phyloP scores from a whole-genome alignment of 2,329 filamentous ascomycete species.

The Magnaporthales sp. region DNA sequence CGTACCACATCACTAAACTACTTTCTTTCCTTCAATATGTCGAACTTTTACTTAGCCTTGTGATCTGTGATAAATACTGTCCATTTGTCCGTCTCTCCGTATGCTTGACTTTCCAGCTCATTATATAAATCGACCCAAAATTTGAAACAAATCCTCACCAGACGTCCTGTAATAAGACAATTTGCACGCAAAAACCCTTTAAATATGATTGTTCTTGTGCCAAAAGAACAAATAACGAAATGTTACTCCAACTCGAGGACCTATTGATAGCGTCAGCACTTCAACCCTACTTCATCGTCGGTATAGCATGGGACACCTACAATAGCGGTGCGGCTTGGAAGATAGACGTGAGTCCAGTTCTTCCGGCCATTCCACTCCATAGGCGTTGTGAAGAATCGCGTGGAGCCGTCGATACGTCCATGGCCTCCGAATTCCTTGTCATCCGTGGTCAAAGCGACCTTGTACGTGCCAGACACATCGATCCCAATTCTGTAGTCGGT shows the following conservation, averaged over 20 bases:
- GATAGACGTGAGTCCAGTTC: slow-evolving; percentile 90
- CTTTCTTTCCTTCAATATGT: background rate
- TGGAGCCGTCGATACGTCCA: slow-evolving; percentile 66
- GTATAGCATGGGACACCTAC: slow-evolving; percentile 41
- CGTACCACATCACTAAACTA: background rate
- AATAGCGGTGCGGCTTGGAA: slow-evolving; percentile 74
- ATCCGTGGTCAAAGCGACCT: slow-evolving; percentile 78
- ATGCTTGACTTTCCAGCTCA: background rate
- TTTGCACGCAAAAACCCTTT: background rate
- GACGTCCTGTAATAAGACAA: background rate
- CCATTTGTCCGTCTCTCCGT: background rate
- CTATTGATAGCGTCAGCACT: background rate
- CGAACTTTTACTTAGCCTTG: background rate
- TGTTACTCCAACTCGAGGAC: background rate
- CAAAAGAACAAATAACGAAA: background rate
- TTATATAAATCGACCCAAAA: background rate
- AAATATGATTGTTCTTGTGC: background rate
- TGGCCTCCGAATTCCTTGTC: slow-evolving; percentile 69
- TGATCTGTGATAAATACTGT: background rate
- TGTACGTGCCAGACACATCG: slow-evolving; percentile 76
- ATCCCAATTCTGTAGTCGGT: slow-evolving; percentile 89
- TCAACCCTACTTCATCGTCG: background rate
- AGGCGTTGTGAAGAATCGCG: slow-evolving; percentile 84
- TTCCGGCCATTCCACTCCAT: slow-evolving; percentile 82
- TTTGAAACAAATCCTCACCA: background rate